Conservation (phyloP, 495 filamentous ascomycete species). For the Daldinia caldariorum region DNA sequence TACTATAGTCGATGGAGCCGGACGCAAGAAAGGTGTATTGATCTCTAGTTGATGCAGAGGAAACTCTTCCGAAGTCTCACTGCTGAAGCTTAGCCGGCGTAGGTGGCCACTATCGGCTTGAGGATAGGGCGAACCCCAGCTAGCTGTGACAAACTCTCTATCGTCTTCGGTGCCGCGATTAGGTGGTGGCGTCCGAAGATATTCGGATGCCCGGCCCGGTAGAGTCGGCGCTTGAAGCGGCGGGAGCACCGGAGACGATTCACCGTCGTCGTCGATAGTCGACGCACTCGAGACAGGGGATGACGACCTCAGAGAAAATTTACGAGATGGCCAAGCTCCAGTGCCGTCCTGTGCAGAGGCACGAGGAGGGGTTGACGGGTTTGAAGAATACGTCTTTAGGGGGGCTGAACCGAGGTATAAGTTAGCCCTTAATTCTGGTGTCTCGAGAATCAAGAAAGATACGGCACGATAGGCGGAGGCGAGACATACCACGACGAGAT, state of each 20-base stretch:
- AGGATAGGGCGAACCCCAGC: constrained; percentile 80
- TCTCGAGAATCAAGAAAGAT: constrained; percentile 21
- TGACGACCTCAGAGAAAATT: constrained; percentile 49
- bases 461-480: constrained; percentile 12
- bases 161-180: constrained; percentile 44
- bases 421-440: constrained; percentile 21
- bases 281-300: constrained; percentile 63
- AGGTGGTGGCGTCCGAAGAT: constrained; percentile 61
- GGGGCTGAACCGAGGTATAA: constrained; percentile 35
- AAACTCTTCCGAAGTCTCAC: constrained; percentile 62
- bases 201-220: constrained; percentile 57
- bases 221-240: constrained; percentile 61
- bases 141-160: constrained; percentile 67
- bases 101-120: constrained; percentile 56
- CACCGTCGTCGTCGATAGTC: constrained; percentile 61
- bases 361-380: constrained; percentile 62
- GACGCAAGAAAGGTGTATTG: constrained; percentile 63
- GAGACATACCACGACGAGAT: constrained; percentile 59
- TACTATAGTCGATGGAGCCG: constrained; percentile 52
- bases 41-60: constrained; percentile 62
- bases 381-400: constrained; percentile 63
- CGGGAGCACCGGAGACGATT: constrained; percentile 63
- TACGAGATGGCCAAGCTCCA: constrained; percentile 46
- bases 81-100: constrained; percentile 61
- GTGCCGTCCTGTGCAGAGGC: constrained; percentile 62